A percentile compares a stretch with the other conserved stretches of the same genome.
phyloP scores from a whole-genome alignment of 495 filamentous ascomycete genomes.

The Aspergillus biplanus region DNA sequence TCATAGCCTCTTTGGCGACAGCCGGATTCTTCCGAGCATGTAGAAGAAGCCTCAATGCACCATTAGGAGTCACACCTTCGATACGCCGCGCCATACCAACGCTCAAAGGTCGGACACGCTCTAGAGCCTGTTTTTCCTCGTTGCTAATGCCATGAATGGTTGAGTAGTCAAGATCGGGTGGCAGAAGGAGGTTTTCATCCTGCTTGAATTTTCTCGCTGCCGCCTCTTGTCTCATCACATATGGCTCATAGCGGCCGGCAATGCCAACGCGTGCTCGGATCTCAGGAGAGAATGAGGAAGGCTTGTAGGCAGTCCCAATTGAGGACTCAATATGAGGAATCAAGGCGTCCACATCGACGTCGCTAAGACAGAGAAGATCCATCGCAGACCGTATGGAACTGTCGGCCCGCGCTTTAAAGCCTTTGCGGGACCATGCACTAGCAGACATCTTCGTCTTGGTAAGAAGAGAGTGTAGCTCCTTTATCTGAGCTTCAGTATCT shows the following conservation, averaged over 20 bases:
- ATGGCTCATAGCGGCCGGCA: conserved; percentile 83
- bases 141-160: conserved; percentile 70
- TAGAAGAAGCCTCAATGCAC: conserved; percentile 49
- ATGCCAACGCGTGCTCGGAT: conserved; percentile 72
- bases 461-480: conserved; percentile 65
- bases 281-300: conserved; percentile 56
- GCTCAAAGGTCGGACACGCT: conserved; percentile 72
- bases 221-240: conserved; percentile 69
- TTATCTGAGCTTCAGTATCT: conserved; percentile 63
- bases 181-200: conserved; percentile 76
- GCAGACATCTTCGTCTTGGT: conserved; percentile 55
- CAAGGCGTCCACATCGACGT: conserved; percentile 58
- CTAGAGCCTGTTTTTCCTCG: conserved; percentile 75
- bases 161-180: conserved; percentile 77
- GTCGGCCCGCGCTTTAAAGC: conserved; percentile 68
- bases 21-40: conserved; percentile 37
- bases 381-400: conserved; percentile 65
- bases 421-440: conserved; percentile 66
- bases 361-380: conserved; percentile 70
- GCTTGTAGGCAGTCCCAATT: conserved; percentile 32
- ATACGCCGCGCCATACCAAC: conserved; percentile 87
- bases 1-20: not conserved
- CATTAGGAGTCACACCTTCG: conserved; percentile 71
- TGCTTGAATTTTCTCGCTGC: conserved; percentile 66
- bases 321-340: conserved; percentile 54